A percentile compares a stretch with the other conserved stretches of the same genome.
phyloP scores from a whole-genome alignment of 345 rosid species.

The Angophora floribunda region DNA sequence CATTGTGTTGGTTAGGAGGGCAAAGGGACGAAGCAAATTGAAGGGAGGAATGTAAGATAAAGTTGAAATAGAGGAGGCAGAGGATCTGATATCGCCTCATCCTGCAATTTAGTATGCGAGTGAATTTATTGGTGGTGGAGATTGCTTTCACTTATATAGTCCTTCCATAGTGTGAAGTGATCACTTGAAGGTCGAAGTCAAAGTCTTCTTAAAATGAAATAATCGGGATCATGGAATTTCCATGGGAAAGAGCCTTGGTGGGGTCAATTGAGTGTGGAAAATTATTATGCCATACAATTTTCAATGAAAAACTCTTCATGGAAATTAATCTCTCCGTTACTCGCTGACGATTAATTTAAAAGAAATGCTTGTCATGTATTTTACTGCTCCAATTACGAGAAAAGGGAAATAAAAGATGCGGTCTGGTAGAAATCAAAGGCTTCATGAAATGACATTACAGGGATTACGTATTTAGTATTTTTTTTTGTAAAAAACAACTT shows the following conservation, averaged over 20 bases:
- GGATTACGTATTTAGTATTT: no score
- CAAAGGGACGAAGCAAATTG: not conserved
- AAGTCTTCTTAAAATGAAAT: not conserved
- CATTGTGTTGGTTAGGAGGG: not conserved
- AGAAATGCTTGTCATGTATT: no score
- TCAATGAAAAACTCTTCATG: no score
- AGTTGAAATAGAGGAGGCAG: not conserved
- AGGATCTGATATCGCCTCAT: not conserved
- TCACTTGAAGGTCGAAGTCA: not conserved
- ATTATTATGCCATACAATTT: no score
- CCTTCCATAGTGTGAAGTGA: not conserved
- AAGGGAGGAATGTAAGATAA: not conserved
- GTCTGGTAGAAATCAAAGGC: no score
- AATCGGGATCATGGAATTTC: rapidly evolving
- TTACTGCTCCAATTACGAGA: no score
- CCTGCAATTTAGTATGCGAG: not conserved
- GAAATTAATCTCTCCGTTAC: no score
- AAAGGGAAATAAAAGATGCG: rapidly evolving
- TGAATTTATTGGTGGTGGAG: not conserved
- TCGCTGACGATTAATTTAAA: rapidly evolving
- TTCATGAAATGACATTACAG: no score
- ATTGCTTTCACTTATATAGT: not conserved
- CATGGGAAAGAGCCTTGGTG: not conserved
- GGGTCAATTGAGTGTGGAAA: not conserved
- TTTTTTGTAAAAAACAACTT: no score